Conservation (phyloP, 805 yeast species). For the Saccharomycopsis microspora region DNA sequence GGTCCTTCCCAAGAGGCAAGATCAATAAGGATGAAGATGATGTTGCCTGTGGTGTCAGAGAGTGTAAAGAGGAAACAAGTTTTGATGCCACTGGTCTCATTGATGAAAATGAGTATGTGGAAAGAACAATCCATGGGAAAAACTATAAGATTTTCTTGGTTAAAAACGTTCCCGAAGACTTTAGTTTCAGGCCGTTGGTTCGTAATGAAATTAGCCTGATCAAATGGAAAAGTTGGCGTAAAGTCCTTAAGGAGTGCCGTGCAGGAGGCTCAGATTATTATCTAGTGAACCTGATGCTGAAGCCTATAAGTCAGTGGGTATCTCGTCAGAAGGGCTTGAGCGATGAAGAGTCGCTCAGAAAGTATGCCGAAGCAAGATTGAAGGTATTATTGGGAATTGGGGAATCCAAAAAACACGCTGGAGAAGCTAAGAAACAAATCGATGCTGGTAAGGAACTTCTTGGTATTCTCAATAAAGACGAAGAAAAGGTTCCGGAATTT, state of each 20-base stretch:
- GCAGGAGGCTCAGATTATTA: conserved; percentile 23
- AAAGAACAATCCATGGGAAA: conserved; percentile 72
- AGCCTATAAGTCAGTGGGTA: conserved; percentile 45
- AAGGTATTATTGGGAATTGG: conserved; percentile 54
- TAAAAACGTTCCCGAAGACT: conserved; percentile 66
- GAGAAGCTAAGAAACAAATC: conserved; percentile 19
- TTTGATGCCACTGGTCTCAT: conserved; percentile 65
- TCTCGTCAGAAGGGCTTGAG: conserved; percentile 36
- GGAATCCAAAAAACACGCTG: conserved; percentile 21
- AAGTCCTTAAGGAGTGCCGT: conserved; percentile 24
- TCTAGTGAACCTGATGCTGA: conserved; percentile 36
- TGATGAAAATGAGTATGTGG: conserved; percentile 62
- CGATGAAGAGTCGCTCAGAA: conserved; percentile 48
- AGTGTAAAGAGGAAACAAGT: conserved; percentile 88
- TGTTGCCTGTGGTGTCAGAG: conserved; percentile 81
- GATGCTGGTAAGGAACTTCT: conserved; percentile 76
- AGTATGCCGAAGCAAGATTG: conserved; percentile 53
- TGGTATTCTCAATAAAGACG: conserved; percentile 37
- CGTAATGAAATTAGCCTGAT: conserved; percentile 81
- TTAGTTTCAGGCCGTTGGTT: conserved; percentile 67
- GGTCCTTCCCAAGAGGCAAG: conserved; percentile 98
- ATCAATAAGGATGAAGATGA: conserved; percentile 90
- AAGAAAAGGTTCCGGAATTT: conserved; percentile 5
- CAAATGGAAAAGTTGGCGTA: conserved; percentile 61
- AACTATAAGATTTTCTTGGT: conserved; percentile 76